A percentile compares a stretch with the other conserved stretches of the same genome.
phyloP scores from a whole-genome alignment of 108 stramenopile species.

The Parietichytrium sp. region DNA sequence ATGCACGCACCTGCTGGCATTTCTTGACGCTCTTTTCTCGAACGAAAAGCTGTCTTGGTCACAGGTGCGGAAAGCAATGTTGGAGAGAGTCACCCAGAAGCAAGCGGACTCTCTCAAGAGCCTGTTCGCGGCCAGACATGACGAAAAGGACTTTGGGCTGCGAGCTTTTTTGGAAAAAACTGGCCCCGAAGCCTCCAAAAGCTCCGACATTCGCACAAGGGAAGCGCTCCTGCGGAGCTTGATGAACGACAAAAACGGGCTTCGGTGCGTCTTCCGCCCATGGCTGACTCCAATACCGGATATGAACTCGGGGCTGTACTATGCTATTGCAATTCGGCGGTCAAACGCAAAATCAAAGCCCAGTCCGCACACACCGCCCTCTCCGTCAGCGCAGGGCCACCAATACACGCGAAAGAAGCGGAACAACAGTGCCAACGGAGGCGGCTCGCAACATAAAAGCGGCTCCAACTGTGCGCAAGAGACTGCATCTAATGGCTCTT shows the following conservation, averaged over 20 bases:
- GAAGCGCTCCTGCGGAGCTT: neutral
- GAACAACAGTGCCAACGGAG: no score
- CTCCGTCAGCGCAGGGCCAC: no score
- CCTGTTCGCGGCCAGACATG: neutral
- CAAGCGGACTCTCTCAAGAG: neutral
- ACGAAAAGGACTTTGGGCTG: neutral
- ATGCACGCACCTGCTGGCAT: neutral
- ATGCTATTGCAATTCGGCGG: neutral
- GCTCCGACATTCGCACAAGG: no score
- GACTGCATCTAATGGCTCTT: no score
- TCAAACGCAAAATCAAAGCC: no score
- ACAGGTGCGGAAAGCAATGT: neutral
- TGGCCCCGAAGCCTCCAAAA: no score
- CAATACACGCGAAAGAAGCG: no score
- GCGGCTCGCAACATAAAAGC: no score
- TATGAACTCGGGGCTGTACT: neutral
- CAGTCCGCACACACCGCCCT: no score
- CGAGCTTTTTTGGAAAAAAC: neutral
- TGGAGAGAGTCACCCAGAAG: neutral
- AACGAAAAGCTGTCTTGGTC: neutral
- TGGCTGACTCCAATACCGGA: constrained; percentile 10
- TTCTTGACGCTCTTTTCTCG: constrained; percentile 12
- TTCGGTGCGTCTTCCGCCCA: constrained; percentile 15
- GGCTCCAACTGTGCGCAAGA: no score
- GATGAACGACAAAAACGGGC: neutral